Evolutionary conservation across 2,329 filamentous ascomycete species (phyloP).

Genomic region (Cyphellophora attinorum): DNA sequence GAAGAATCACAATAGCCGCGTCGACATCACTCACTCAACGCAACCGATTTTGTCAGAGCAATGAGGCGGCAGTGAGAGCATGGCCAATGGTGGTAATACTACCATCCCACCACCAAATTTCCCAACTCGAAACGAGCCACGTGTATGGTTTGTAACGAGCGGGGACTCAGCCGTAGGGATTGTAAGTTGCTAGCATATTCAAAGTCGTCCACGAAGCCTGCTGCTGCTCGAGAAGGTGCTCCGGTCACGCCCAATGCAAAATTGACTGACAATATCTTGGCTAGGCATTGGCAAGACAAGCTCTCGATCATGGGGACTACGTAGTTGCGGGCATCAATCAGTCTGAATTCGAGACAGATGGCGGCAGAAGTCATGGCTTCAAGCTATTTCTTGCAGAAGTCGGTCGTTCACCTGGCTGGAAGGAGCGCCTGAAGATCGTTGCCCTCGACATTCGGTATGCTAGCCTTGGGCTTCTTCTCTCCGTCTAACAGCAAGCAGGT

Average conservation of each 20-base stretch:
- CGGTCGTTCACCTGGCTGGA: slow-evolving; percentile 60
- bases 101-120: slow-evolving; percentile 22
- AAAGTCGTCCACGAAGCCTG: too few species aligned
- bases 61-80: slow-evolving; percentile 2
- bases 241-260: too few species aligned
- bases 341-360: slow-evolving; percentile 64
- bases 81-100: slow-evolving; percentile 15
- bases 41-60: too few species aligned
- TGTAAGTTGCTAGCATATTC: too few species aligned
- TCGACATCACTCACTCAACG: too few species aligned
- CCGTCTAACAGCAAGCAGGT: slow-evolving; percentile 26
- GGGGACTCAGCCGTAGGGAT: slow-evolving; percentile 78
- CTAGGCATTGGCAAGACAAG: slow-evolving; percentile 68
- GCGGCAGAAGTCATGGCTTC: slow-evolving; percentile 67
- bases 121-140: slow-evolving; percentile 55
- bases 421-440: slow-evolving; percentile 61
- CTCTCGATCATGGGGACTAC: slow-evolving; percentile 85
- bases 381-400: slow-evolving; percentile 62
- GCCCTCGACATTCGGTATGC: slow-evolving; percentile 46
- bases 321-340: slow-evolving; percentile 77
- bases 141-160: slow-evolving; percentile 87
- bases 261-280: too few species aligned
- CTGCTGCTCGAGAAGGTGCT: too few species aligned
- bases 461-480: background rate
- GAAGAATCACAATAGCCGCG: too few species aligned